Evolutionary conservation across 371 early-diverging fungal species (phyloP).

Genomic region (Rhizopus delemar): DNA sequence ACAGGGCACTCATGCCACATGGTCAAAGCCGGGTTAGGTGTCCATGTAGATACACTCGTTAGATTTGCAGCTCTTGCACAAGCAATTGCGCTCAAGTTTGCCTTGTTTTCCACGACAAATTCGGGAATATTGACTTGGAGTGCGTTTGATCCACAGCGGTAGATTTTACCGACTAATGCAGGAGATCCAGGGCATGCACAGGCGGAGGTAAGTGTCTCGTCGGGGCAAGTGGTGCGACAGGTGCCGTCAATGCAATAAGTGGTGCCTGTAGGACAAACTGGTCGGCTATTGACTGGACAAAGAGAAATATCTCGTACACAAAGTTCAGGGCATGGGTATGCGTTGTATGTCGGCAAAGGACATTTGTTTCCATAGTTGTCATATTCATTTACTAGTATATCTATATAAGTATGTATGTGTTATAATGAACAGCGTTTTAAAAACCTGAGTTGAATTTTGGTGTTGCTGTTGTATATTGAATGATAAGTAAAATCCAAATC

Average conservation of each 20-base stretch:
- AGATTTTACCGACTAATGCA: slow-evolving; percentile 24
- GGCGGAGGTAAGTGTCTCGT: slow-evolving; percentile 27
- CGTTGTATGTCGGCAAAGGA: slow-evolving; percentile 38
- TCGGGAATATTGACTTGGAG: slow-evolving; percentile 36
- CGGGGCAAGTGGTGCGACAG: slow-evolving; percentile 43
- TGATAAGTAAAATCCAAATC: not conserved
- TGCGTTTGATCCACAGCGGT: slow-evolving; percentile 26
- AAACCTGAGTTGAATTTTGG: slow-evolving; percentile 9
- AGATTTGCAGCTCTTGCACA: slow-evolving; percentile 37
- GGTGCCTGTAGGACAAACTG: slow-evolving; percentile 43
- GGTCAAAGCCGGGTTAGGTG: slow-evolving; percentile 29
- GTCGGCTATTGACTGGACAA: slow-evolving; percentile 35
- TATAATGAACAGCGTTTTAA: not conserved
- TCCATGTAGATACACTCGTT: slow-evolving; percentile 40
- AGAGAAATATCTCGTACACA: slow-evolving; percentile 50
- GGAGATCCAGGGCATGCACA: slow-evolving; percentile 51
- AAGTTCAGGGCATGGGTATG: slow-evolving; percentile 50
- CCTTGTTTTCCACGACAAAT: slow-evolving; percentile 47
- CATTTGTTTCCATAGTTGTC: slow-evolving; percentile 47
- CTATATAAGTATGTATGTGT: not conserved
- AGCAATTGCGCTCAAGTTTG: slow-evolving; percentile 36
- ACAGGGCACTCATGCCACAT: slow-evolving; percentile 59
- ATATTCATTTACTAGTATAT: slow-evolving; percentile 48
- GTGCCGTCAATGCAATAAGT: slow-evolving; percentile 55
- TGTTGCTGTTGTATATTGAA: not conserved